Evolutionary conservation across 306 rosid genomes (phyloP), one percentile per base, ranked within the genome.

Genomic region (Sophora flavescens): DNA sequence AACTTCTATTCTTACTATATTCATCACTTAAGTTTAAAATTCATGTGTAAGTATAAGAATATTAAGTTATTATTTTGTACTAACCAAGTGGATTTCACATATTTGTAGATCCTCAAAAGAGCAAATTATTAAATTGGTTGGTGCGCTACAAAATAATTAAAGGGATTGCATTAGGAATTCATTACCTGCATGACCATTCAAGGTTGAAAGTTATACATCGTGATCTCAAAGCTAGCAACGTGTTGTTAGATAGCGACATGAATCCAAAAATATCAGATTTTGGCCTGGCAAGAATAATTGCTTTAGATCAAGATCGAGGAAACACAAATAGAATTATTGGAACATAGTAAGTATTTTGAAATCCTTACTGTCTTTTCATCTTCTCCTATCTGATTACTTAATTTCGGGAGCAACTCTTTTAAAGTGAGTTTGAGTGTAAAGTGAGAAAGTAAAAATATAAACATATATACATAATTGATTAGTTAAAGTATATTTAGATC

Each of bases 181-280:
- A 81, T 50, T 89, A 86, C 41, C 67, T 87, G 5, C 94, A 91
- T 8, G 85, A 88, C 2, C 88, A 91, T 52, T 91, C 91, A 14
- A 65, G 81, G 0, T 71, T 91, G 22, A 85, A 77, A 77, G 82
- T 89, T 10, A 86, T 91, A 6, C 88, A 89, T 4, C 86, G 86
- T 12, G 92, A 91, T 76, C 84, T 91, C 1, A 91, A 91, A 78
- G 78, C 87, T 4, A 87, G 92, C 15, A 91, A 89, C 44, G 42
- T 91, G 2, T 78, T 91, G 3, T 57, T 89, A 57, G 97, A 86
- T 60, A 45, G 13, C 0, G 52, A 83, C 1, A 78, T 91, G 87
- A 80, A 89, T 51, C 74, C 91, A 14, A 89, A 88, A 54, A 88
- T 89, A 5, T 82, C 88, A n/a, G 90, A 91, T 10, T 91, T 89